Evolutionary conservation across 2,329 filamentous ascomycete species (phyloP), one percentile per base, ranked within the genome.

Genomic region (Bertia moriformis): DNA sequence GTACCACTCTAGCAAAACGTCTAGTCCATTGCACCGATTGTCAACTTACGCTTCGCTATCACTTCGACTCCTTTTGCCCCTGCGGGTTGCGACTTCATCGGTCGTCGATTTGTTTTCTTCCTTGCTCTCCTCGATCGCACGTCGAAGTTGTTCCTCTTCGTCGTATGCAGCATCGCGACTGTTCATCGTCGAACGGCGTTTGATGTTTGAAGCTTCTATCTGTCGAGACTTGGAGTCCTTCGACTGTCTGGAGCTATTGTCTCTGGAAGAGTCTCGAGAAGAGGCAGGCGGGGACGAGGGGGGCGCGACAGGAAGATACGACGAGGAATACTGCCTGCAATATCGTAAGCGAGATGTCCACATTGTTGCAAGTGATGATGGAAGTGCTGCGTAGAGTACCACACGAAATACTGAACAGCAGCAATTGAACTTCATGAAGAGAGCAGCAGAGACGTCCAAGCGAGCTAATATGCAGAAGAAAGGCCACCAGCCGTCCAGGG

Each of bases 121-220:
- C 60, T 88, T 95, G 64, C 91, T 98, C 44, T 93, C 88, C 57
- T 96, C 89, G 49, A 98, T 87, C 19, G 89, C 91, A 47, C 83
- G 76, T 40, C 87, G 76, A 29, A 98, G 59, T 51, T 88, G 79
- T 55, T 93, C 86, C 49, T 93, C 88, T 59, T 98, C 91, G 46
- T 96, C 88, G 50, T 96, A 96, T 17, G 87, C 89, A 32, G 89
- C 88, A 56, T 87, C 83, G 44, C 89, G 78, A 56, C 91, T 98
- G 54, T 96, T 94, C 86, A 96, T 95, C 4, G 91, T 98, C 15
- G 87, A 94, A 19, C 91, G 75, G 43, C 91, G 76, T 57, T 95
- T 96, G 33, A 61, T 62, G 10, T 61, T 54, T 1, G 66, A 61
- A 40, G 65, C 65, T 37, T 67, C 73, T 46, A 62, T 72, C 53